phyloP scores from a whole-genome alignment of 495 filamentous ascomycete species.

The Lindgomyces ingoldianus region DNA sequence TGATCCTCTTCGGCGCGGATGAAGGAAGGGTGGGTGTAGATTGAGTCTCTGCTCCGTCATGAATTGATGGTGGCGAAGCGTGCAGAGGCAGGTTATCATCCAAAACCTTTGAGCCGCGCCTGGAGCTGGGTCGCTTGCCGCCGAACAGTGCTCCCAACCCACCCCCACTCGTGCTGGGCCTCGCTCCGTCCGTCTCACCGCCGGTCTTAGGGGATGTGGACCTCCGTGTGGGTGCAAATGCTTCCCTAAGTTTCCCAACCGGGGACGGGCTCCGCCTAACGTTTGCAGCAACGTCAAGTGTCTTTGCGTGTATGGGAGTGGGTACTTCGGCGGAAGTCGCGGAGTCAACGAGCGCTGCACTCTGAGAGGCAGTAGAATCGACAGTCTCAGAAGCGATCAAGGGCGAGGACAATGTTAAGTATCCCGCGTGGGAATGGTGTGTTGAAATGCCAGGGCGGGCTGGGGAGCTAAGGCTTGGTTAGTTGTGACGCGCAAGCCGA shows the following conservation, averaged over 20 bases:
- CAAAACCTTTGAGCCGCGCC: conserved; percentile 16
- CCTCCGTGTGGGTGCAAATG: conserved; percentile 37
- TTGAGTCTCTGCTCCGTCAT: conserved; percentile 25
- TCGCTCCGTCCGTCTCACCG: conserved; percentile 24
- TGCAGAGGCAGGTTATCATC: conserved; percentile 21
- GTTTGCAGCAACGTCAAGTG: conserved; percentile 23
- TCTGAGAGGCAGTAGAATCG: conserved; percentile 46
- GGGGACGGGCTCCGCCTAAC: conserved; percentile 38
- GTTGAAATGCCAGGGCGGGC: conserved; percentile 60
- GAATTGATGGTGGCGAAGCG: conserved; percentile 24
- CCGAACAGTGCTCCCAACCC: conserved; percentile 36
- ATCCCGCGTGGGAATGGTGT: conserved; percentile 75
- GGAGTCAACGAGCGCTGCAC: conserved; percentile 35
- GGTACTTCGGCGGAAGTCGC: conserved; percentile 27
- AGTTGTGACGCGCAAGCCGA: conserved; percentile 34
- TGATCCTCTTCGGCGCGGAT: conserved; percentile 28
- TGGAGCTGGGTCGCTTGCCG: conserved; percentile 20
- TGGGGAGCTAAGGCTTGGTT: conserved; percentile 47
- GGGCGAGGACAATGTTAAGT: conserved; percentile 80
- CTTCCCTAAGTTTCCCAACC: conserved; percentile 42
- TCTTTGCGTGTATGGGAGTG: conserved; percentile 30
- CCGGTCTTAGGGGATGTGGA: conserved; percentile 31
- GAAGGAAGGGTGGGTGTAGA: conserved; percentile 21
- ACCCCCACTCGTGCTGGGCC: conserved; percentile 23
- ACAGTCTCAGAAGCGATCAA: conserved; percentile 61